Conservation (phyloP, 106 monocot species). For the Vanilla planifolia region DNA sequence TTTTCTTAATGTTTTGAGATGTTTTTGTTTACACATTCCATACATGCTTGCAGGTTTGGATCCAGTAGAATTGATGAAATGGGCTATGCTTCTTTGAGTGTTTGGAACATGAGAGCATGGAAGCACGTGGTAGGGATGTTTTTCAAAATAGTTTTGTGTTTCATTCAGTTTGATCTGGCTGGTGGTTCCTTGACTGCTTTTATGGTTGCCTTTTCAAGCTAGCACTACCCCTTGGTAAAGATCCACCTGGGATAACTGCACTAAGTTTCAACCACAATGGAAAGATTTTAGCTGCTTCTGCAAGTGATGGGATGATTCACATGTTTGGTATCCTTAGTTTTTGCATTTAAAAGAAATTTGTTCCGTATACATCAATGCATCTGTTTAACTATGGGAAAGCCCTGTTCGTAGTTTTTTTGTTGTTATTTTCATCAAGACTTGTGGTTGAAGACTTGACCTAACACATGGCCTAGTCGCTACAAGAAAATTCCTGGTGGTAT, state of each 20-base stretch:
- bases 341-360: too few species aligned
- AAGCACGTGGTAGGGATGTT: conserved; percentile 51
- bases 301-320: conserved; percentile 97
- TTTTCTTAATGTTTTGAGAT: neutral
- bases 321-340: conserved; percentile 86
- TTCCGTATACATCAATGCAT: neutral
- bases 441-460: too few species aligned
- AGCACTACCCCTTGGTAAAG: conserved; percentile 92
- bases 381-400: neutral
- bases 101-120: conserved; percentile 94
- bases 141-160: neutral
- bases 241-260: conserved; percentile 95
- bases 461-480: too few species aligned
- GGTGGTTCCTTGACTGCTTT: conserved; percentile 8
- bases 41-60: conserved; percentile 25
- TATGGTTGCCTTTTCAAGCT: conserved; percentile 42
- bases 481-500: too few species aligned
- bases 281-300: conserved; percentile 90
- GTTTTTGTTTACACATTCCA: neutral
- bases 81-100: conserved; percentile 85
- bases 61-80: conserved; percentile 50
- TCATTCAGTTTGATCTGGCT: neutral
- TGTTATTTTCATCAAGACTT: too few species aligned
- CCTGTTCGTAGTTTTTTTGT: too few species aligned
- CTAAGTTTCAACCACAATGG: conserved; percentile 96